Evolutionary conservation across 2,329 filamentous ascomycete species (phyloP), one percentile per base, ranked within the genome.

Genomic region (Malbranchea zuffiana): DNA sequence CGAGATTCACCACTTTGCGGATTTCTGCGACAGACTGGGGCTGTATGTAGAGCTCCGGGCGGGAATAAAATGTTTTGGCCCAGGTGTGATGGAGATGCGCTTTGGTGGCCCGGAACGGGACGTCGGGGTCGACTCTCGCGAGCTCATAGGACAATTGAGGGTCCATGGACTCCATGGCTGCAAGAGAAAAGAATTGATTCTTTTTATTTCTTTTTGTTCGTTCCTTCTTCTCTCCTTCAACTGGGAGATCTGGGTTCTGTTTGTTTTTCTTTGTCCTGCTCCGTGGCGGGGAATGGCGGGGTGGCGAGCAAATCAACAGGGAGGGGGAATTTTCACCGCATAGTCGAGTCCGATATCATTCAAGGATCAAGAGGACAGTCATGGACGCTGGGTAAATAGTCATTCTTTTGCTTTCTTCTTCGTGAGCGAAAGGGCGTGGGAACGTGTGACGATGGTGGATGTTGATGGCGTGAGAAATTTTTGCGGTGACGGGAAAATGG

Each of bases 21-120:
- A 98, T 74, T 62, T 96, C 88, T 10, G 68, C 66, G 35, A 90
- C 67, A 1, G 78, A 80, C 50, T 82, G 72, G 2, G 90, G 90
- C 51, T 82, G 82, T 49, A 96, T 76, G 62, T 88, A 95, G 41
- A 96, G 77, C 66, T 95, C 86, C 2, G 90, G 90, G 12, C 78
- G 74, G 34, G 81, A 90, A 52, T 82, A 79, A 65, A 92, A 95
- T 33, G 90, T 96, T 54, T 80, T 79, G 25, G 90, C 90, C 90
- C 90, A 98, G 13, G 90, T 98, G 51, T 80, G 79, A 65, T 96
- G 90, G 32, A 78, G 63, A 59, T 96, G 78, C 36, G 74, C 67
- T 42, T 72, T 66, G 40, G 70, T 71, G 4, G 83, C 82, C 56
- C 80, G 82, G 65, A 96, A 94, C 28, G 85, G 76, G 25, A 90